These are phyloP conservation scores for Selaginella tamariscina DNA, from an alignment of 75 land plant species.

Conservation along the genomic window DNA sequence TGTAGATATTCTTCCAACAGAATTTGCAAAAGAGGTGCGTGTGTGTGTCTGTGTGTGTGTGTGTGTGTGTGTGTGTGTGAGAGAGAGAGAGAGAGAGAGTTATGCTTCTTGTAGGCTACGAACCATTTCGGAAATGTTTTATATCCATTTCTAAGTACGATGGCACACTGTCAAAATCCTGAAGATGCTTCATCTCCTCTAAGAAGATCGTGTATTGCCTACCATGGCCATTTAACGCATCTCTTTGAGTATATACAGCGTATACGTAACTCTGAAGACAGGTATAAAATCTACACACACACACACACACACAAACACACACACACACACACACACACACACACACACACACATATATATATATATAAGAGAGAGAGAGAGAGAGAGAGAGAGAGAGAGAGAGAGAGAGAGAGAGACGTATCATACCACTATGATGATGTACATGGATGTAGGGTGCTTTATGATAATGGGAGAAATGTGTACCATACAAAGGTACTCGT, in stretches of 20 bases:
- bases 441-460: too few relatives aligned
- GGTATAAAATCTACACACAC: background rate
- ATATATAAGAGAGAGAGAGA: too few relatives aligned
- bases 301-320: too few relatives aligned
- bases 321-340: too few relatives aligned
- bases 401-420: too few relatives aligned
- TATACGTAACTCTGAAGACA: constrained; percentile 38
- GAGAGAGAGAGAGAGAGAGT: too few relatives aligned
- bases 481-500: too few relatives aligned
- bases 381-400: too few relatives aligned
- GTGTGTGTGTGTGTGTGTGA: background rate
- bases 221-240: constrained; percentile 54
- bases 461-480: too few relatives aligned
- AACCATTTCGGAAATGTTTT: constrained; percentile 91
- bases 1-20: constrained; percentile 91
- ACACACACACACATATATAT: too few relatives aligned
- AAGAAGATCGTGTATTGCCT: constrained; percentile 74
- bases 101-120: constrained; percentile 45
- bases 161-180: constrained; percentile 41
- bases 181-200: constrained; percentile 45
- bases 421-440: too few relatives aligned
- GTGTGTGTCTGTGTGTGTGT: constrained; percentile 18
- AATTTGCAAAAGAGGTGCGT: constrained; percentile 82
- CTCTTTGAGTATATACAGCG: constrained; percentile 72
- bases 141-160: constrained; percentile 50